These are phyloP conservation scores for Waltergamsia citrina DNA, from an alignment of 2,329 filamentous ascomycete species.

Conservation along the genomic window DNA sequence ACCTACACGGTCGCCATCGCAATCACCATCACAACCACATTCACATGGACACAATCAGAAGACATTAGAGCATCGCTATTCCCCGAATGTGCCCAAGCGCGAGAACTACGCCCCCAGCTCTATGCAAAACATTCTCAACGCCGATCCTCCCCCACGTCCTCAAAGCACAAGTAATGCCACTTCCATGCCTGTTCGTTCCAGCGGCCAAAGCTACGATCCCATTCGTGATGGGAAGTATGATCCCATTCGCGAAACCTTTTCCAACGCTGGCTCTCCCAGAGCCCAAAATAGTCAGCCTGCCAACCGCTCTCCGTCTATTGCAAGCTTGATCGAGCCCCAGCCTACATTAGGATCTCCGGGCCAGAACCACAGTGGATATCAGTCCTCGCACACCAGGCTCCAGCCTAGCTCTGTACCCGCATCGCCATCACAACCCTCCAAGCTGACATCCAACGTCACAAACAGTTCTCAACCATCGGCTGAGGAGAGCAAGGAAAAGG, in stretches of 20 bases:
- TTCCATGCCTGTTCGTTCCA: constrained; percentile 44
- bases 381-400: constrained; percentile 16
- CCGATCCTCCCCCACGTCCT: constrained; percentile 35
- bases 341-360: constrained; percentile 16
- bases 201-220: constrained; percentile 82
- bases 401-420: constrained; percentile 23
- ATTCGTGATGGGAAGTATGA: constrained; percentile 65
- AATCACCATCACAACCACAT: background rate
- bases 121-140: constrained; percentile 48
- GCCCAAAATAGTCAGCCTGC: constrained; percentile 20
- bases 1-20: background rate
- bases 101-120: constrained; percentile 36
- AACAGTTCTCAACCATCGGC: constrained; percentile 18
- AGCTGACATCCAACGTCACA: constrained; percentile 20
- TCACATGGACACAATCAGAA: constrained; percentile 11
- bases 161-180: constrained; percentile 30
- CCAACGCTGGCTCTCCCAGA: constrained; percentile 40
- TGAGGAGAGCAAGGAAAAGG: constrained; percentile 25
- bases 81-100: constrained; percentile 40
- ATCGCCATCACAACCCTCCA: constrained; percentile 30
- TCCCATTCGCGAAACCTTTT: constrained; percentile 49
- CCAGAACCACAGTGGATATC: constrained; percentile 16
- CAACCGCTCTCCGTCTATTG: constrained; percentile 69
- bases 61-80: constrained; percentile 21
- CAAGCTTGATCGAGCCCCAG: constrained; percentile 67